Conservation (phyloP, 2,329 filamentous ascomycete species). For the Trichocomaceae sp. region DNA sequence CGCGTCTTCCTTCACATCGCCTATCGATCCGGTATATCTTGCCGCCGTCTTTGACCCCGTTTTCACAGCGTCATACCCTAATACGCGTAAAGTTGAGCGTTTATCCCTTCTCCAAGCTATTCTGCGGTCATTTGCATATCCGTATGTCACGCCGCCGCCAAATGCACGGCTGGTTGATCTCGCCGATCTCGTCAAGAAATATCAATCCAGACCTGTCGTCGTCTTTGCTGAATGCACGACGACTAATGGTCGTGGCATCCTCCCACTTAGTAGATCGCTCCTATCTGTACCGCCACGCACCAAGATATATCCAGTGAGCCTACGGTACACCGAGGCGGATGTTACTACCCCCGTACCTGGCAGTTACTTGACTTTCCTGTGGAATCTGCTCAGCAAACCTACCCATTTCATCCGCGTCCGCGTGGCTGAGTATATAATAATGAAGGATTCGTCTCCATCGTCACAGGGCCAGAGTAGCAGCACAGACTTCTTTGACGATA, state of each 20-base stretch:
- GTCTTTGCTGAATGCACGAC: constrained; percentile 93
- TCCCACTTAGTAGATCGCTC: constrained; percentile 74
- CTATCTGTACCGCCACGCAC: constrained; percentile 56
- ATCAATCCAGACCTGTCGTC: constrained; percentile 70
- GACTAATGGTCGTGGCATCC: constrained; percentile 83
- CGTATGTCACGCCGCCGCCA: constrained; percentile 44
- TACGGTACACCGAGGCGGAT: constrained; percentile 82
- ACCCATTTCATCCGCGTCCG: constrained; percentile 87
- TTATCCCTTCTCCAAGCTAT: constrained; percentile 73
- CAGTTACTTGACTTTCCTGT: constrained; percentile 66
- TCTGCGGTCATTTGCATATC: constrained; percentile 60
- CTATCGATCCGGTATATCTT: constrained; percentile 87
- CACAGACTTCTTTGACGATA: constrained; percentile 18
- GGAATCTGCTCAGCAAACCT: constrained; percentile 75
- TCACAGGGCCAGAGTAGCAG: constrained; percentile 32
- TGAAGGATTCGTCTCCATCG: constrained; percentile 30
- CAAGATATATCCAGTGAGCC: constrained; percentile 81
- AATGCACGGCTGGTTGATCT: constrained; percentile 54
- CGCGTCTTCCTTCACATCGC: constrained; percentile 83
- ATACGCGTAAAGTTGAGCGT: constrained; percentile 63
- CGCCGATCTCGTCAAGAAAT: constrained; percentile 54
- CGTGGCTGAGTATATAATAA: constrained; percentile 65
- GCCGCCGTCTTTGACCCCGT: constrained; percentile 94
- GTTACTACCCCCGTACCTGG: constrained; percentile 85
- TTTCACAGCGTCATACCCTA: constrained; percentile 80